Conservation (phyloP, 179 eudicot species). For the Patellifolia procumbens region DNA sequence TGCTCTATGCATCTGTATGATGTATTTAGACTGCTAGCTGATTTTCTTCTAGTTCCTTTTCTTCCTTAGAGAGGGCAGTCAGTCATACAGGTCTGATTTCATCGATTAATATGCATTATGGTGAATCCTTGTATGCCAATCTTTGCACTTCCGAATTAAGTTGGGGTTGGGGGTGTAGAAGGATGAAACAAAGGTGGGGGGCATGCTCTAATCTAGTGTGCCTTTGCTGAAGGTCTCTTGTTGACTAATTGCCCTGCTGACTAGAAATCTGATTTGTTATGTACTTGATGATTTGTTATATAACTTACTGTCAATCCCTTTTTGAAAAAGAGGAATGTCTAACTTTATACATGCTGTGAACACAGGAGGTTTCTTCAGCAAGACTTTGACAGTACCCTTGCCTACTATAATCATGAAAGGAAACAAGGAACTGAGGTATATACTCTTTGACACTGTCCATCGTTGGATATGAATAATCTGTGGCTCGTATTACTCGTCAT, state of each 20-base stretch:
- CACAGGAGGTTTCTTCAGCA: constrained; percentile 92
- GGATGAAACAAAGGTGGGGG: too few species aligned
- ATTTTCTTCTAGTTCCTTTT: too few species aligned
- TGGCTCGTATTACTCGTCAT: background rate
- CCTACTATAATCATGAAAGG: constrained; percentile 82
- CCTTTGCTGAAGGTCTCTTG: background rate
- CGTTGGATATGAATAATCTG: constrained; percentile 3
- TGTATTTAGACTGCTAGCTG: too few species aligned
- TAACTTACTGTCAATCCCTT: constrained; percentile 4
- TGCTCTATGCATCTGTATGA: too few species aligned
- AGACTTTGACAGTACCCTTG: constrained; percentile 88
- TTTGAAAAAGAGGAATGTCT: constrained; percentile 3
- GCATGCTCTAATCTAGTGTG: background rate
- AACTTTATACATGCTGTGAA: constrained; percentile 19
- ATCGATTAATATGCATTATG: too few species aligned
- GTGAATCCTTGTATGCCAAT: background rate
- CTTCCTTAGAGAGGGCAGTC: too few species aligned
- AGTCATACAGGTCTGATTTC: too few species aligned
- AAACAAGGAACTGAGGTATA: constrained; percentile 91
- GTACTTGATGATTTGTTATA: background rate
- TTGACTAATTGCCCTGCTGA: background rate
- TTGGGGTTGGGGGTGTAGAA: background rate
- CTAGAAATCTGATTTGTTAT: background rate
- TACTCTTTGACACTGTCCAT: constrained; percentile 2
- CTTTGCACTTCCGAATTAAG: background rate